phyloP scores from a whole-genome alignment of 179 eudicot species.

The Heliamphora ciliata region DNA sequence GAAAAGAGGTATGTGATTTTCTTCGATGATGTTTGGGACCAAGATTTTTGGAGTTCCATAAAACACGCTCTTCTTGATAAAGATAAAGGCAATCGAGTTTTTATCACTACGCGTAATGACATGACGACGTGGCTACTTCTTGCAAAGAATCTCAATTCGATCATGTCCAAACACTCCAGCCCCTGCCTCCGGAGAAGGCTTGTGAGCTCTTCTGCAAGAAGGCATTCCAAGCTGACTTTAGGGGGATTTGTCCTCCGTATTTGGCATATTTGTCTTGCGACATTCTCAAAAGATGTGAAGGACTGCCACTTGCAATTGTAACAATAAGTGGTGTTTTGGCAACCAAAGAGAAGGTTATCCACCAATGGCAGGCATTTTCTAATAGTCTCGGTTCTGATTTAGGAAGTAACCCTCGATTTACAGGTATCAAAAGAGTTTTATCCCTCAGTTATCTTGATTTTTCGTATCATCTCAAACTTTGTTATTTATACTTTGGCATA shows the following conservation, averaged over 20 bases:
- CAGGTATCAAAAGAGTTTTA: slow-evolving; percentile 8
- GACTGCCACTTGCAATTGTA: slow-evolving; percentile 28
- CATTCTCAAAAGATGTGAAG: slow-evolving; percentile 26
- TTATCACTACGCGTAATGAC: slow-evolving; percentile 34
- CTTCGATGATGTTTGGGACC: slow-evolving; percentile 25
- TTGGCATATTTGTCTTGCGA: slow-evolving; percentile 12
- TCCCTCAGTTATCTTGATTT: slow-evolving; percentile 19
- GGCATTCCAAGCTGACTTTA: slow-evolving; percentile 17
- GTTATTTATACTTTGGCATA: slow-evolving; percentile 14
- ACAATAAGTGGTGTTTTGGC: slow-evolving; percentile 19
- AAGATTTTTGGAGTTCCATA: slow-evolving; percentile 10
- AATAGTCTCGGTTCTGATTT: slow-evolving; percentile 22
- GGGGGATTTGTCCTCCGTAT: slow-evolving; percentile 24
- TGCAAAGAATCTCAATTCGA: slow-evolving; percentile 16
- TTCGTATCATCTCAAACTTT: slow-evolving; percentile 21
- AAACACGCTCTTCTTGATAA: slow-evolving; percentile 16
- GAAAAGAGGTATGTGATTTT: slow-evolving; percentile 26
- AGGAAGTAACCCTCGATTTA: background rate
- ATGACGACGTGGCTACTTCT: slow-evolving; percentile 20
- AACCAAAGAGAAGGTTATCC: background rate
- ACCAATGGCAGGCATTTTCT: slow-evolving; percentile 25
- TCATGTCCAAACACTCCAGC: slow-evolving; percentile 18
- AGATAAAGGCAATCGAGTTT: slow-evolving; percentile 20
- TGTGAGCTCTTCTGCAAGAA: slow-evolving; percentile 26
- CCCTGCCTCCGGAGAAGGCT: slow-evolving; percentile 4